Percentiles rank a stretch among this genome's conserved stretches.
Conservation (phyloP, 1,139 yeast genomes). For the Sugiyamaella castrensis region DNA sequence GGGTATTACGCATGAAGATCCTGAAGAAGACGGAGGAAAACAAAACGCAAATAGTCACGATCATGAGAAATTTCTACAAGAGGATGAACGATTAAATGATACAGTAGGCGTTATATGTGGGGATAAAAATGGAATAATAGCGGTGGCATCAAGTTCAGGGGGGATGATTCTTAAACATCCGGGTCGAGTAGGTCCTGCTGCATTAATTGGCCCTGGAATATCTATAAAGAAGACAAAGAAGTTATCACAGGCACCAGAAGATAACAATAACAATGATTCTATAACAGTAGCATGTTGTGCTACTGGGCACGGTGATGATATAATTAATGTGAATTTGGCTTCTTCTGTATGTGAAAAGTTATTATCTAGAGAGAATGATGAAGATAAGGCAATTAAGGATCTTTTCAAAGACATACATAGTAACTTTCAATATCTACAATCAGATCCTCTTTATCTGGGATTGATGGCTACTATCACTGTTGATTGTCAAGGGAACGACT, state of each 20-base stretch:
- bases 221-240: constrained; percentile 15
- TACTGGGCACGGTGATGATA: constrained; percentile 42
- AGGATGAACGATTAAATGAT: constrained; percentile 26
- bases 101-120: constrained; percentile 42
- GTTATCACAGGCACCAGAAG: neutral
- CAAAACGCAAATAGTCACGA: constrained; percentile 11
- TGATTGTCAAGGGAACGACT: constrained; percentile 2
- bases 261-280: neutral
- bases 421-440: constrained; percentile 19
- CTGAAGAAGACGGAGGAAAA: constrained; percentile 1
- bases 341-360: constrained; percentile 10
- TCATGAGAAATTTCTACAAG: neutral
- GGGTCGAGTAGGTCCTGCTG: constrained; percentile 45
- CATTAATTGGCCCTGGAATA: constrained; percentile 37
- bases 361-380: neutral
- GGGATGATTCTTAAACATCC: constrained; percentile 38
- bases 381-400: neutral
- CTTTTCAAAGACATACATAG: constrained; percentile 3
- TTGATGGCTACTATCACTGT: constrained; percentile 18
- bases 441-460: constrained; percentile 28
- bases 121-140: constrained; percentile 27
- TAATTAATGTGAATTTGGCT: constrained; percentile 31
- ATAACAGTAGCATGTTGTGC: constrained; percentile 24
- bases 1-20: constrained; percentile 9
- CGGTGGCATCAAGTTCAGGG: constrained; percentile 41